Evolutionary conservation across 805 yeast species (phyloP).

Genomic region (Lipomyces spencermartinsiae): DNA sequence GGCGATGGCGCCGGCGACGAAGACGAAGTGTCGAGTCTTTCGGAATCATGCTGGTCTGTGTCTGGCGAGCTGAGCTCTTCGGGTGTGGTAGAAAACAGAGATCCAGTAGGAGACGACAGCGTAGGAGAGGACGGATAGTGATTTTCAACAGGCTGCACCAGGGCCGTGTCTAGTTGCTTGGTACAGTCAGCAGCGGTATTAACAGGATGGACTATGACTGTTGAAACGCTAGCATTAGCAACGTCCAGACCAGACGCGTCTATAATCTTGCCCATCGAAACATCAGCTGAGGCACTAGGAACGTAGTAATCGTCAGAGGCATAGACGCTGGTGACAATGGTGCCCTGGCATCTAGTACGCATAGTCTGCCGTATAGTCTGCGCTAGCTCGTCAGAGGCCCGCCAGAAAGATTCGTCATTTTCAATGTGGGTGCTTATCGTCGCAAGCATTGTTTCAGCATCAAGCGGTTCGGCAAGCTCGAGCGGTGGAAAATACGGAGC

Average conservation of each 20-base stretch:
- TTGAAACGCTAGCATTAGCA: conserved; percentile 1
- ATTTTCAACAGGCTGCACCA: neutral
- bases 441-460: neutral
- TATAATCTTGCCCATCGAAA: neutral
- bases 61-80: conserved; percentile 1
- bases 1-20: conserved; percentile 2
- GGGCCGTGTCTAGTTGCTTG: neutral
- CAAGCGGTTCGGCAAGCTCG: neutral
- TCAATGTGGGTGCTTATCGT: neutral
- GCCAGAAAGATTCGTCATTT: conserved; percentile 1
- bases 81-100: neutral
- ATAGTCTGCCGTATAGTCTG: neutral
- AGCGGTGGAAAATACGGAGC: neutral
- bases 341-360: neutral
- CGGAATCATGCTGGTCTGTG: neutral
- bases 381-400: neutral
- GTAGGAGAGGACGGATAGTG: neutral
- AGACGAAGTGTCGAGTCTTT: neutral
- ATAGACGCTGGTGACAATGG: neutral
- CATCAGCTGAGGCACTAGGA: neutral
- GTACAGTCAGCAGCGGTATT: neutral
- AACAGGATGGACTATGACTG: neutral
- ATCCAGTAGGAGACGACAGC: neutral
- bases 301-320: neutral
- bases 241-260: neutral